Conservation (phyloP, 805 yeast genomes). For the Candida chauliodis region DNA sequence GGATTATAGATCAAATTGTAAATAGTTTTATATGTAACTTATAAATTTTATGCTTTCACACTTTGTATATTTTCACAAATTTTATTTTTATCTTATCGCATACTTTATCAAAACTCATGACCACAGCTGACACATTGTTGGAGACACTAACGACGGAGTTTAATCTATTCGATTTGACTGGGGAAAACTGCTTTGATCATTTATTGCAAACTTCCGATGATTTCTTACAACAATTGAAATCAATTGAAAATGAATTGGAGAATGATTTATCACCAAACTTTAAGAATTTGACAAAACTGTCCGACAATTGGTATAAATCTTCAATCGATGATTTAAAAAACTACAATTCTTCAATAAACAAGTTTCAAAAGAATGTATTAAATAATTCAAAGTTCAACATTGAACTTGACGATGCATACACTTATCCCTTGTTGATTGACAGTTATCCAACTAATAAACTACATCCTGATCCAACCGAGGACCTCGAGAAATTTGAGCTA, state of each 20-base stretch:
- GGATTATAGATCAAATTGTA: no score
- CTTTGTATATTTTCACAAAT: no score
- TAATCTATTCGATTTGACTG: slow-evolving; percentile 19
- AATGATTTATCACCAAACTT: background rate
- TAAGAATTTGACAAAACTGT: slow-evolving; percentile 2
- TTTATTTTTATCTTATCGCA: slow-evolving; percentile 6
- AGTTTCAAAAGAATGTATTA: slow-evolving; percentile 31
- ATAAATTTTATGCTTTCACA: no score
- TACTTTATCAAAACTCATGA: background rate
- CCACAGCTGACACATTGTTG: slow-evolving; percentile 16
- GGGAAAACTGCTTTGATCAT: slow-evolving; percentile 16
- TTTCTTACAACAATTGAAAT: slow-evolving; percentile 22
- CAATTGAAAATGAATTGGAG: slow-evolving; percentile 21
- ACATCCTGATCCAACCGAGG: background rate
- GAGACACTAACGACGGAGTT: slow-evolving; percentile 25
- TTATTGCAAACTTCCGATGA: slow-evolving; percentile 21
- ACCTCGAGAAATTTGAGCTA: slow-evolving; percentile 8
- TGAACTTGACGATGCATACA: slow-evolving; percentile 40
- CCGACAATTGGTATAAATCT: slow-evolving; percentile 32
- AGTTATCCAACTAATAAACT: slow-evolving; percentile 18
- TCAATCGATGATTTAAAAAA: slow-evolving; percentile 30
- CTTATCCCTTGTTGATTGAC: slow-evolving; percentile 32
- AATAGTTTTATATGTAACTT: no score
- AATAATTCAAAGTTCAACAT: slow-evolving; percentile 24
- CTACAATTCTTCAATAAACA: slow-evolving; percentile 33